Base-by-base conservation (phyloP, 202 grass and related monocot species). In the Brachypodium distachyon region DNA sequence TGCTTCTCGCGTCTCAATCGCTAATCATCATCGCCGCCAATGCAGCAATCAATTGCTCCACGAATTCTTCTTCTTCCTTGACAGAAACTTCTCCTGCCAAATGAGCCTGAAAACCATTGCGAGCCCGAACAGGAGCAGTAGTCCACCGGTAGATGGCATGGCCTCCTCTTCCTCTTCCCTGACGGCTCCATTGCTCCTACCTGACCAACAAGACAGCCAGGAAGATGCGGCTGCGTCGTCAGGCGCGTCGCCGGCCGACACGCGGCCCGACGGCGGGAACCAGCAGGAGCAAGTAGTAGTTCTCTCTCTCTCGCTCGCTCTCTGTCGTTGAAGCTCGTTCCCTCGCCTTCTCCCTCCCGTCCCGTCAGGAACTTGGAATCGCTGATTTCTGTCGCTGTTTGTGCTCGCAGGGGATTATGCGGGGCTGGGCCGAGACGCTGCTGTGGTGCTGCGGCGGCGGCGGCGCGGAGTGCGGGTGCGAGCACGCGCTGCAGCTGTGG, bases 401-500 rank as follows among this genome's bases (percentile, higher is more conserved):
- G n/a, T 46, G 27, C 54, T 18, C 41, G 67, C 83, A 87, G 85
- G 80, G 51, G 25, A 18, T 38, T 34, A 37, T 79, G 52, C 67
- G 59, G 84, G 86, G 84, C 73, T 93, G 88, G 80, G 83, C 70
- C 67, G 86, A 93, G 83, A 17, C 65, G 65, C 36, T 83, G 34
- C 11, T 65, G 74, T 37, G 47, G 39, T 77, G 73, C 29, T 93
- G 83, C 70, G 90, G 83, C 52, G 88, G 73, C 29, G 91, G 83
- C 70, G 90, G 83, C 52, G 88, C 87, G 77, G 84, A 72, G 87
- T 91, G 80, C 77, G 50, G 74, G 50, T 86, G 77, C 81, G 62
- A 82, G 83, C 77, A 75, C 79, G 53, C 85, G 77, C 84, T 77
- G 88, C 86, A 88, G 94, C 86, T 91, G 44, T 97, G 94, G 94